These are phyloP conservation scores for Takakia lepidozioides DNA, from an alignment of 225 moss, liverwort and hornwort genomes.

Conservation along the genomic window DNA sequence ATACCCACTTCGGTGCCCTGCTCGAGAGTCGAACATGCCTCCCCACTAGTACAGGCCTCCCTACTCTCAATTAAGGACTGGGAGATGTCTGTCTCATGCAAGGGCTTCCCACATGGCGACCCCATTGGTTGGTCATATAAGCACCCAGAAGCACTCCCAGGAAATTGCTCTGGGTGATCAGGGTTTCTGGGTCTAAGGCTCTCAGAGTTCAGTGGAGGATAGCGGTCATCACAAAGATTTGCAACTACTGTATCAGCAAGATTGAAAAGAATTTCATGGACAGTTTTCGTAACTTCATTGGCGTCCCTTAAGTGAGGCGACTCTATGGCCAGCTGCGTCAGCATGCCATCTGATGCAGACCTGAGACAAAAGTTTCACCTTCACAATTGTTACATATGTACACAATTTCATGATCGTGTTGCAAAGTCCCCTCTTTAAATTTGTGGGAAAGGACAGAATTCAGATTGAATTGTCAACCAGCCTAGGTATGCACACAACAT, in stretches of 20 bases:
- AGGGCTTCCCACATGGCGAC: constrained; percentile 22
- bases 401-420: no score
- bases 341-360: constrained; percentile 21
- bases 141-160: constrained; percentile 21
- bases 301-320: constrained; percentile 9
- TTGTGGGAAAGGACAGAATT: no score
- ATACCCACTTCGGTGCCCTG: constrained; percentile 13
- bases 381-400: no score
- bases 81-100: constrained; percentile 30
- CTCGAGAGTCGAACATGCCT: constrained; percentile 27
- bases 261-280: constrained; percentile 34
- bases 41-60: constrained; percentile 40
- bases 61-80: constrained; percentile 39
- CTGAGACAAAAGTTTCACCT: constrained; percentile 9
- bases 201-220: constrained; percentile 13
- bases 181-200: constrained; percentile 20
- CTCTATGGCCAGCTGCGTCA: constrained; percentile 15
- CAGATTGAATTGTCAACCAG: no score
- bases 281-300: constrained; percentile 23
- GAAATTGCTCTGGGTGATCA: constrained; percentile 16
- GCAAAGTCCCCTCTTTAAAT: no score
- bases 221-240: constrained; percentile 14
- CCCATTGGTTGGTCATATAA: constrained; percentile 34
- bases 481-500: no score
- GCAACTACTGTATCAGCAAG: constrained; percentile 32